These are phyloP conservation scores for Apophysomyces elegans DNA, from an alignment of 371 early-diverging fungal genomes.

Conservation along the genomic window DNA sequence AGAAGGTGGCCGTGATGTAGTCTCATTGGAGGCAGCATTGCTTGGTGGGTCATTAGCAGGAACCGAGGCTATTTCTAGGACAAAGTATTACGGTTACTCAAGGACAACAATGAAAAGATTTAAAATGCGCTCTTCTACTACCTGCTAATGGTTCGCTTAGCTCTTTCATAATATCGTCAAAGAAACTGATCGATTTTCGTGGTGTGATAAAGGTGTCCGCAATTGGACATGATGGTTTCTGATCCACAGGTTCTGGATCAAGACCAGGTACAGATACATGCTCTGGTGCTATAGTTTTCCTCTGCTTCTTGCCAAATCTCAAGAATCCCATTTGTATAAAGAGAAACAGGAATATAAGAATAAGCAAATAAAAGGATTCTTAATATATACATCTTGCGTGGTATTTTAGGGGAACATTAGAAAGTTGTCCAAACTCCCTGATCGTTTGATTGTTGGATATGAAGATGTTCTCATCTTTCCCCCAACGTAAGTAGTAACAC, in stretches of 20 bases:
- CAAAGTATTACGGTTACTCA: no score
- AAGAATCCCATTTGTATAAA: constrained; percentile 5
- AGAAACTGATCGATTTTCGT: constrained; percentile 1
- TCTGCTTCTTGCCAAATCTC: not conserved
- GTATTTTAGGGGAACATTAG: constrained; percentile 7
- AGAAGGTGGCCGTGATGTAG: not conserved
- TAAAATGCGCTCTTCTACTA: not conserved
- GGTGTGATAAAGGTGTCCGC: constrained; percentile 1
- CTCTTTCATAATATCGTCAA: constrained; percentile 7
- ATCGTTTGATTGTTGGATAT: not conserved
- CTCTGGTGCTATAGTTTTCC: not conserved
- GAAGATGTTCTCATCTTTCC: not conserved
- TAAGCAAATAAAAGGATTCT: constrained; percentile 3
- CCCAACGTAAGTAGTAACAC: constrained; percentile 1
- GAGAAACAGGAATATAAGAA: constrained; percentile 8
- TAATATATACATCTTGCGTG: constrained; percentile 1
- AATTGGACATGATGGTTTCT: not conserved
- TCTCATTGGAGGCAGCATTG: not conserved
- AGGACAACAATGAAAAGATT: no score
- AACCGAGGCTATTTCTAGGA: not conserved
- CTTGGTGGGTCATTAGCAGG: not conserved
- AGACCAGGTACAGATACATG: not conserved
- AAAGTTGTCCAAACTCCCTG: constrained; percentile 11
- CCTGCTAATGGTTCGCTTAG: not conserved
- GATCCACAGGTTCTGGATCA: not conserved